A percentile compares a stretch with the other conserved stretches of the same genome.
These are phyloP conservation scores for Colletotrichum lentis DNA, from an alignment of 2,329 filamentous ascomycete species.

Conservation along the genomic window DNA sequence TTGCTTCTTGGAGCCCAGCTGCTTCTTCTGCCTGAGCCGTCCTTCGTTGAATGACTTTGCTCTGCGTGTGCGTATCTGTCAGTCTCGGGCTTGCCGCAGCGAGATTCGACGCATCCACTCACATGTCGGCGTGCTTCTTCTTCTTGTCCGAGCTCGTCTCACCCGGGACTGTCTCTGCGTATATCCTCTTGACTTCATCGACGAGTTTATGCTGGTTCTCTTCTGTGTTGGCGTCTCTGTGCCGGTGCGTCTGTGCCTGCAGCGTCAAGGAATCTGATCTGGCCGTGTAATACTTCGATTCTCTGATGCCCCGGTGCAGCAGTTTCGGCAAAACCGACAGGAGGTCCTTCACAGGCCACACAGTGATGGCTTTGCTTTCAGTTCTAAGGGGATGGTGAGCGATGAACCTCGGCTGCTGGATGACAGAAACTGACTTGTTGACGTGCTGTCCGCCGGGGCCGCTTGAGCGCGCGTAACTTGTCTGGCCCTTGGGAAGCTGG, in stretches of 20 bases:
- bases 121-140: constrained; percentile 60
- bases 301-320: constrained; percentile 56
- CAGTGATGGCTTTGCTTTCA: constrained; percentile 66
- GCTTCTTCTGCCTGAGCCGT: constrained; percentile 59
- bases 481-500: constrained; percentile 60
- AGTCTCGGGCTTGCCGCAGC: constrained; percentile 30
- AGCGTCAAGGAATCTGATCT: constrained; percentile 62
- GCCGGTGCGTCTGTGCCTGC: constrained; percentile 63
- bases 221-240: constrained; percentile 59
- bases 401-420: background rate
- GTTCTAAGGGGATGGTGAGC: constrained; percentile 53
- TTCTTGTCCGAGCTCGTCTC: constrained; percentile 57
- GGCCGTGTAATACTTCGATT: constrained; percentile 63
- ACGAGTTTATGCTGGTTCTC: constrained; percentile 61
- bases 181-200: constrained; percentile 59
- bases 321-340: constrained; percentile 55
- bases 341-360: constrained; percentile 60
- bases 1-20: constrained; percentile 60
- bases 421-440: constrained; percentile 60
- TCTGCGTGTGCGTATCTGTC: constrained; percentile 45
- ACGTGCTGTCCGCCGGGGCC: constrained; percentile 70
- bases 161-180: constrained; percentile 56
- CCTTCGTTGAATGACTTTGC: constrained; percentile 56
- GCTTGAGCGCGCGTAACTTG: constrained; percentile 65
- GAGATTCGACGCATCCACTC: constrained; percentile 40